Percentiles rank a stretch among this genome's conserved stretches.
Evolutionary conservation across 106 monocot genomes (phyloP).

Genomic region (Phalaenopsis aphrodite): DNA sequence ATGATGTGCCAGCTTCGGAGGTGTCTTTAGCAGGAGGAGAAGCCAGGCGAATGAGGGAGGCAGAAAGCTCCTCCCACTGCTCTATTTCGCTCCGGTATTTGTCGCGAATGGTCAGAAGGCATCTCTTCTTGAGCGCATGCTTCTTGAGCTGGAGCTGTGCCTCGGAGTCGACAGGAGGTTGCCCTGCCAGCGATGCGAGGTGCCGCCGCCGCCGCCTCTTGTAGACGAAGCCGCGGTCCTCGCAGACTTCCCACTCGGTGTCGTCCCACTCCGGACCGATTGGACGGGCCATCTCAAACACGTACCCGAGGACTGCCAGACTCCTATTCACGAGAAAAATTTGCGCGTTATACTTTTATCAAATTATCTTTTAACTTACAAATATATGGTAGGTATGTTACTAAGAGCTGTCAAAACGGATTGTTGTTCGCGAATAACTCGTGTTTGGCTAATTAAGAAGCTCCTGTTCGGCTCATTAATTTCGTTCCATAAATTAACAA

Average conservation of each 20-base stretch:
- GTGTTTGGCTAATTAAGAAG: no score
- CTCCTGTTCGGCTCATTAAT: no score
- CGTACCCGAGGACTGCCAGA: no score
- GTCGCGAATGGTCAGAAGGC: slow-evolving; percentile 5
- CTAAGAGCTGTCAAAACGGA: no score
- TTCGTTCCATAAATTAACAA: no score
- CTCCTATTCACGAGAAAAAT: no score
- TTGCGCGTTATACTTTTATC: no score
- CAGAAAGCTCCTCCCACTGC: slow-evolving; percentile 5
- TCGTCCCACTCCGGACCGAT: background rate
- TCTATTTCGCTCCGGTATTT: slow-evolving; percentile 6
- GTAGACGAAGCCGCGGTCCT: slow-evolving; percentile 50
- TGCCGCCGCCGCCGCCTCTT: slow-evolving; percentile 23
- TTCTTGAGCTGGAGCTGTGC: background rate
- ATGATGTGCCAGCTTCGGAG: background rate
- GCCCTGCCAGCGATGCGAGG: background rate
- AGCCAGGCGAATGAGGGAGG: slow-evolving; percentile 3
- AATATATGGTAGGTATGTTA: no score
- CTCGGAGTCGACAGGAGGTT: background rate
- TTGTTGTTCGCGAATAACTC: no score
- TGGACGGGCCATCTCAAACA: background rate
- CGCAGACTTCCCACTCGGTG: slow-evolving; percentile 55
- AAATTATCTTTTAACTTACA: no score
- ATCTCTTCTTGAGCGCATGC: background rate
- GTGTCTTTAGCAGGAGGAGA: background rate